A percentile compares a stretch with the other conserved stretches of the same genome.
These are phyloP conservation scores for Trametes gibbosa DNA, from an alignment of 768 basidiomycete genomes.

Conservation along the genomic window DNA sequence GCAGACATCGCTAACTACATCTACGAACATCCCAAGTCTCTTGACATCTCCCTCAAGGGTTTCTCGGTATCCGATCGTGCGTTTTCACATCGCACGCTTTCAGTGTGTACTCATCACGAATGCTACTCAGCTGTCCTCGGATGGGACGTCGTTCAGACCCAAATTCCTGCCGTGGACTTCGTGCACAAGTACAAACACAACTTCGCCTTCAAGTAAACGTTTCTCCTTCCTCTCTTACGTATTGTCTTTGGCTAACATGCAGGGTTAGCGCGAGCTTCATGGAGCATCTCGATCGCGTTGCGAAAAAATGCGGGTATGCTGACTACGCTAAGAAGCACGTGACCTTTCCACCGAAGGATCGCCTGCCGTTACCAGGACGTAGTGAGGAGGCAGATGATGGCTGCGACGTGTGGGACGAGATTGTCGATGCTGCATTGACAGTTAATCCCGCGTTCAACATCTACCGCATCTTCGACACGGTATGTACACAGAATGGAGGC, in stretches of 20 bases:
- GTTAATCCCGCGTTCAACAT: slow-evolving; percentile 77
- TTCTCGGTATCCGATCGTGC: slow-evolving; percentile 74
- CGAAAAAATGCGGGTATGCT: slow-evolving; percentile 56
- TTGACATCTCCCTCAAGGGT: slow-evolving; percentile 62
- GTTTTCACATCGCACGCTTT: slow-evolving; percentile 28
- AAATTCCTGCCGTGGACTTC: slow-evolving; percentile 73
- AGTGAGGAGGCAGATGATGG: slow-evolving; percentile 43
- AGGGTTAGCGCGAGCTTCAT: slow-evolving; percentile 67
- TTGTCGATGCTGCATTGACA: slow-evolving; percentile 57
- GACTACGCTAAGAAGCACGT: slow-evolving; percentile 60
- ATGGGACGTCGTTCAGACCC: slow-evolving; percentile 56
- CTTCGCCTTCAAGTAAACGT: slow-evolving; percentile 71
- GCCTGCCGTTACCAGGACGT: slow-evolving; percentile 65
- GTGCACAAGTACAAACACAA: slow-evolving; percentile 70
- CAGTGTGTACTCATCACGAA: too few relatives aligned
- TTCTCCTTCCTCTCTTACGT: too few relatives aligned
- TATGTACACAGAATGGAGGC: slow-evolving; percentile 21
- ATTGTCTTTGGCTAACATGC: background rate
- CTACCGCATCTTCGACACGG: slow-evolving; percentile 74
- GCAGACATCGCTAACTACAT: slow-evolving; percentile 76
- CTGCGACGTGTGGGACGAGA: slow-evolving; percentile 67
- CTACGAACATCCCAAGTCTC: slow-evolving; percentile 49
- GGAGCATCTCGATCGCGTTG: slow-evolving; percentile 50
- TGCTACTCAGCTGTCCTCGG: slow-evolving; percentile 10
- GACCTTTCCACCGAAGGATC: slow-evolving; percentile 58